Evolutionary conservation across 805 yeast genomes (phyloP), one percentile per base, ranked within the genome.

Genomic region (Nakazawaea wyomingensis): DNA sequence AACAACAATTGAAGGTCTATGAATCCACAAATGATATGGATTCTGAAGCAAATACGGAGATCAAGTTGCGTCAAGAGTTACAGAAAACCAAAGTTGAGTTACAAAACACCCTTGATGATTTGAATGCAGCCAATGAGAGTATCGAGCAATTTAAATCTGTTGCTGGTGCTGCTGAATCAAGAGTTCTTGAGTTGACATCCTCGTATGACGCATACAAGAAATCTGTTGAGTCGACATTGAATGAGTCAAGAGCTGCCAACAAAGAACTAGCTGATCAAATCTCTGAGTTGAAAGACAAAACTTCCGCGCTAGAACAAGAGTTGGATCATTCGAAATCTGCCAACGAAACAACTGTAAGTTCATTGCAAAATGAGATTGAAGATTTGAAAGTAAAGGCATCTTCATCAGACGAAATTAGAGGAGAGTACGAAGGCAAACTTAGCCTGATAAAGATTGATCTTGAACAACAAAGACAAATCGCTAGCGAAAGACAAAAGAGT

Each of bases 131-230:
- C 1, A 74, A 75, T 49, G 65, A 72, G n/a, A 78, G 73, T 52
- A 71, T 76, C 8, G 69, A 69, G n/a, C 80, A 82, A 50, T 75
- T 81, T 55, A 76, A 80, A 44, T 66, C 65, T n/a, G 70, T 86
- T 32, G 80, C 89, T 0, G 61, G 62, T 40, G 77, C 84, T 11
- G 77, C 87, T 3, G 95, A 86, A 54, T 76, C 74, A 41, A 78
- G 89, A 4, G 65, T 86, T 30, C 60, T 64, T 30, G 66, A 71
- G 36, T 65, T 85, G 46, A 78, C 76, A 22, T 63, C 65, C 17
- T 66, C 81, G 1, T 82, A 73, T 55, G 86, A 72, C 38, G 60
- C 60, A 37, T 71, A 60, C 48, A 72, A 69, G 26, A 10, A 27
- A n/a, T 24, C 41, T 3, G n/a, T 37, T 14, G 45, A 40, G 13